A percentile compares a stretch with the other conserved stretches of the same genome.
Conservation (phyloP, 2,329 filamentous ascomycete species). For the Penicillium rolfsii region DNA sequence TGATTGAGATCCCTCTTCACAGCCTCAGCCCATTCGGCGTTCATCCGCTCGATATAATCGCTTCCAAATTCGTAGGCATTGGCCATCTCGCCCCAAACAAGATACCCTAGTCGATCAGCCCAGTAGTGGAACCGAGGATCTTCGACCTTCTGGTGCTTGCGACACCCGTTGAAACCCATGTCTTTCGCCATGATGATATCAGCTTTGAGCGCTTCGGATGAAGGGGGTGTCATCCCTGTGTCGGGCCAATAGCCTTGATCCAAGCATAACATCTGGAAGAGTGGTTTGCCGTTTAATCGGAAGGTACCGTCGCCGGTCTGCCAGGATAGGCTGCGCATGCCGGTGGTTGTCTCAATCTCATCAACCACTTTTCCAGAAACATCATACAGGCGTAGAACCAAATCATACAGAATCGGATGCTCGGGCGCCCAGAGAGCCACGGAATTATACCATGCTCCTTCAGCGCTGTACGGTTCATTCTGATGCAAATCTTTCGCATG, state of each 20-base stretch:
- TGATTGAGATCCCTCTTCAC: constrained; percentile 68
- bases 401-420: constrained; percentile 65
- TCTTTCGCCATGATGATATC: constrained; percentile 66
- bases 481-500: constrained; percentile 32
- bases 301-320: constrained; percentile 61
- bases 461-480: constrained; percentile 46
- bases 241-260: constrained; percentile 75
- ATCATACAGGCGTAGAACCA: constrained; percentile 58
- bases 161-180: constrained; percentile 70
- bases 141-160: constrained; percentile 70
- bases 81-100: constrained; percentile 73
- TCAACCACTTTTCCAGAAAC: constrained; percentile 43
- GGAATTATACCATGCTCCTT: constrained; percentile 56
- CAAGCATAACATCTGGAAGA: constrained; percentile 68
- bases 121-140: constrained; percentile 68
- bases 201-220: constrained; percentile 65
- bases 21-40: constrained; percentile 66
- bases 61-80: constrained; percentile 66
- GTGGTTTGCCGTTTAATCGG: constrained; percentile 67
- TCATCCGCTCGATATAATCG: constrained; percentile 63
- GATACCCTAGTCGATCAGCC: constrained; percentile 66
- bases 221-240: constrained; percentile 68
- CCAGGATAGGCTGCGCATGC: constrained; percentile 66
- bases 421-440: constrained; percentile 71
- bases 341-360: constrained; percentile 61